These are phyloP conservation scores for Sugiyamaella novakii DNA, from an alignment of 1,139 yeast genomes.

Conservation along the genomic window DNA sequence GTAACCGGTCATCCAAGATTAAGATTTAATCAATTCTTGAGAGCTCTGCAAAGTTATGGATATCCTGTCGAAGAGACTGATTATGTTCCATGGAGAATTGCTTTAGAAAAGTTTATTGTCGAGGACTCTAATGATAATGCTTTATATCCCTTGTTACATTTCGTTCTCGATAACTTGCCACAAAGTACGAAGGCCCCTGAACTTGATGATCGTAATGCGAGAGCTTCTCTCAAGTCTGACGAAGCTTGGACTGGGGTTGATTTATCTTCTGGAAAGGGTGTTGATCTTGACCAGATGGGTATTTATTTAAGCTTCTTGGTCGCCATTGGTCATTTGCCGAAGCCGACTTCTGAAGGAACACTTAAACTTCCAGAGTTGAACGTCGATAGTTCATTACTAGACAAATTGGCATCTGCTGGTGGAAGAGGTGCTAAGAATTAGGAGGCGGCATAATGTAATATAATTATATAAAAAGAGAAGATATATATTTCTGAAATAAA, in stretches of 20 bases:
- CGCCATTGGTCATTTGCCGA: constrained; percentile 70
- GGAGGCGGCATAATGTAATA: neutral
- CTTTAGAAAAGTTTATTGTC: constrained; percentile 75
- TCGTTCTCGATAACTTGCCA: constrained; percentile 90
- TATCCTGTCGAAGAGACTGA: constrained; percentile 63
- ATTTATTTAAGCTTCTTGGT: constrained; percentile 77
- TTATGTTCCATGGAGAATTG: constrained; percentile 76
- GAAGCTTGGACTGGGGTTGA: constrained; percentile 65
- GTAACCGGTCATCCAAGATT: constrained; percentile 98
- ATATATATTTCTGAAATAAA: neutral
- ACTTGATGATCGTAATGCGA: constrained; percentile 82
- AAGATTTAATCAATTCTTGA: constrained; percentile 71
- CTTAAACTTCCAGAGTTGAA: constrained; percentile 58
- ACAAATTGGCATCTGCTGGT: constrained; percentile 75
- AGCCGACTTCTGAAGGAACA: constrained; percentile 54
- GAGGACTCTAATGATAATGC: constrained; percentile 77
- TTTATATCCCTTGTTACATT: constrained; percentile 87
- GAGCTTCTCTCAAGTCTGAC: constrained; percentile 62
- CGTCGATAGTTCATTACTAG: constrained; percentile 61
- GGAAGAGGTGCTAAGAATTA: constrained; percentile 54
- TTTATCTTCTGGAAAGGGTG: constrained; percentile 69
- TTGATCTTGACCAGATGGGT: constrained; percentile 65
- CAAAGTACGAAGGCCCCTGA: constrained; percentile 93
- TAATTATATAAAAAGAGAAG: neutral
- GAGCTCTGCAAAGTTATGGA: constrained; percentile 67